Base-by-base conservation (phyloP, 345 rosid species). In the Bruguiera sexangula region DNA sequence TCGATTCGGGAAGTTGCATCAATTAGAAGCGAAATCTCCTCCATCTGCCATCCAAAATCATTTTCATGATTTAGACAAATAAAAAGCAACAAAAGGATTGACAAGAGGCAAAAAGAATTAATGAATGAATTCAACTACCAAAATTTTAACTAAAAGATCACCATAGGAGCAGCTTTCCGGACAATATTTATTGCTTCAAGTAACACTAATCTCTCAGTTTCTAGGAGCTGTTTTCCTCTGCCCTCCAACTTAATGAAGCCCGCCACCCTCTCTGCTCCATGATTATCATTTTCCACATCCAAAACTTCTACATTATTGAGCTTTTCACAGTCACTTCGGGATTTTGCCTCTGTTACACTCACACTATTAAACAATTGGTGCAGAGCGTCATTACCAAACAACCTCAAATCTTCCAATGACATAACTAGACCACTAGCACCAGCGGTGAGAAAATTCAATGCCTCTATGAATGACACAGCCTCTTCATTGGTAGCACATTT, bases 161-260 rank as follows among this genome's bases (percentile, higher is more conserved):
- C 97, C 99, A 84, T 88, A 62, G 96, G 90, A 80, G 89, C 87
- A 81, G 99, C 96, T 86, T 85, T 88, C 82, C 81, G 86, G 73
- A 95, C 80, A 69, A 84, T 78, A 78, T 82, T 75, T 74, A 88
- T 78, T 2, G 91, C 86, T 81, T 90, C 88, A 37, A 56, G 74
- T 82, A 95, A 78, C 10, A 86, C 70, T 3, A 81, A 86, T 81
- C 78, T 89, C 87, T 91, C 99, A 26, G 52, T 80, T 78, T 85
- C 92, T 20, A 90, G 68, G 36, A 95, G 79, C 69, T 84, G 77
- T 67, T 84, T 86, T 82, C 85, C 92, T 79, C 83, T 85, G 70
- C 87, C 90, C 75, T 90, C 88, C 80, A 92, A 58, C 21, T 81
- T 86, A 29, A 79, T 37, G 68, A 92, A 90, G 76, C 96, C 96